These are phyloP conservation scores for Jatropha multifida DNA, from an alignment of 441 rosid genomes.

Conservation along the genomic window DNA sequence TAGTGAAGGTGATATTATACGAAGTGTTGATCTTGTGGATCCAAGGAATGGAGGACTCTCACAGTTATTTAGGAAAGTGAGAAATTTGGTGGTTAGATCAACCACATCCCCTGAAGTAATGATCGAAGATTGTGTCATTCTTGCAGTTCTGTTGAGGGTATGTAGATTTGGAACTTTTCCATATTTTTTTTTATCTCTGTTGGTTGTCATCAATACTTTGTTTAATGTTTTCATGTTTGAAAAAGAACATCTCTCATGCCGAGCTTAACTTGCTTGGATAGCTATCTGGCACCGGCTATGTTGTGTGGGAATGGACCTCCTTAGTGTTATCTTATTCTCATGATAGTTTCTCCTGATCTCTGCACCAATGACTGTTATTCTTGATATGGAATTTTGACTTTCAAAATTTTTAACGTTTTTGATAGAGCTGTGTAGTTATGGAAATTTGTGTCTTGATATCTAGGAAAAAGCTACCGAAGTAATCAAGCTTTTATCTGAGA, in stretches of 20 bases:
- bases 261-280: background rate
- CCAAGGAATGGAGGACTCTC: constrained; percentile 49
- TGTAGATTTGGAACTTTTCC: background rate
- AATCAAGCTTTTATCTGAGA: constrained; percentile 54
- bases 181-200: background rate
- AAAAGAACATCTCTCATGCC: too few relatives aligned
- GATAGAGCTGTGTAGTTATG: background rate
- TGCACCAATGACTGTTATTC: background rate
- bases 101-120: constrained; percentile 37
- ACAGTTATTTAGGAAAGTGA: constrained; percentile 51
- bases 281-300: too few relatives aligned
- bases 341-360: background rate
- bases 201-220: background rate
- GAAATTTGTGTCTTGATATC: constrained; percentile 12
- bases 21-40: constrained; percentile 45
- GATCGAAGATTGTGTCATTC: constrained; percentile 43
- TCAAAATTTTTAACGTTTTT: background rate
- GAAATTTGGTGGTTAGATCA: constrained; percentile 46
- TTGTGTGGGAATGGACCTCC: background rate
- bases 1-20: constrained; percentile 65
- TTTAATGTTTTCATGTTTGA: too few relatives aligned
- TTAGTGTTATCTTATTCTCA: background rate
- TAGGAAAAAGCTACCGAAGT: constrained; percentile 72
- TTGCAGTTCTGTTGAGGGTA: constrained; percentile 60
- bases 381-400: background rate